These are phyloP conservation scores for Claviceps pusilla DNA, from an alignment of 2,329 filamentous ascomycete species.

Conservation along the genomic window DNA sequence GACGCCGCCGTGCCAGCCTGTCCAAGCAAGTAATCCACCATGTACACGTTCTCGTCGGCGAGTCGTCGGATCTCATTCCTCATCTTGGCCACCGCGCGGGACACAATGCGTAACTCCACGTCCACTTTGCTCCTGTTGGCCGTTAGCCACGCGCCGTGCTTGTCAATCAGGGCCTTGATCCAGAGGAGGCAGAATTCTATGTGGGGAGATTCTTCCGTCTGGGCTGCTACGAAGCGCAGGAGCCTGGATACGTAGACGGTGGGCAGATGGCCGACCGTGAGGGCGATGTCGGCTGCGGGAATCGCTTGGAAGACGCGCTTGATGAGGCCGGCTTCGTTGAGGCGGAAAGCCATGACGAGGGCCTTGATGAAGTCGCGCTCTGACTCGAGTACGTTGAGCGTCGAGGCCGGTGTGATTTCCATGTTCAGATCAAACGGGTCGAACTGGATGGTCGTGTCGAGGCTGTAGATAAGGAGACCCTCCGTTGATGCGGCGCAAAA, in stretches of 20 bases:
- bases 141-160: constrained; percentile 73
- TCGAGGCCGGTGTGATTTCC: constrained; percentile 77
- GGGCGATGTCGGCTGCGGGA: constrained; percentile 56
- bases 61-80: constrained; percentile 68
- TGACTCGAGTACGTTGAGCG: constrained; percentile 49
- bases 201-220: constrained; percentile 81
- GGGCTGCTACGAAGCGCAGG: constrained; percentile 72
- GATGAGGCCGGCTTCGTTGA: constrained; percentile 73
- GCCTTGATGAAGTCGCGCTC: constrained; percentile 80
- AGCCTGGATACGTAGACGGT: constrained; percentile 74
- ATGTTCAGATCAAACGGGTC: constrained; percentile 95
- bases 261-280: constrained; percentile 68
- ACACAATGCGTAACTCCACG: constrained; percentile 68
- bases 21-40: constrained; percentile 64
- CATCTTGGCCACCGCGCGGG: constrained; percentile 66
- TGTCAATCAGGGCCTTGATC: constrained; percentile 70
- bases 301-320: constrained; percentile 75
- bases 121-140: constrained; percentile 67
- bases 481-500: constrained; percentile 95
- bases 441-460: constrained; percentile 73
- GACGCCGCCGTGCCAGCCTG: constrained; percentile 25
- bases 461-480: constrained; percentile 80
- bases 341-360: constrained; percentile 89
- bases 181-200: constrained; percentile 89
- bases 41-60: constrained; percentile 78